These are phyloP conservation scores for Funneliformis caledonium DNA, from an alignment of 371 early-diverging fungal genomes.

Conservation along the genomic window DNA sequence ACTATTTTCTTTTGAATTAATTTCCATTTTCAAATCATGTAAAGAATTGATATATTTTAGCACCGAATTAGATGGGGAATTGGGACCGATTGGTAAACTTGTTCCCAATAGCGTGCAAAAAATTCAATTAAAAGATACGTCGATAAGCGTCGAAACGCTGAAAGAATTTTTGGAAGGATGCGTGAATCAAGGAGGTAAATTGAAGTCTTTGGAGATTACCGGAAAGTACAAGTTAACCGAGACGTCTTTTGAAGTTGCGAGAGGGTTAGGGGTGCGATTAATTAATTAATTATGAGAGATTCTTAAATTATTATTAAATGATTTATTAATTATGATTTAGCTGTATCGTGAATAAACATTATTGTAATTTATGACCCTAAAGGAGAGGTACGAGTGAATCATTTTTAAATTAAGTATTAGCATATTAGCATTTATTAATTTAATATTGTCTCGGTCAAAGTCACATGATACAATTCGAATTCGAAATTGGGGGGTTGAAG, in stretches of 20 bases:
- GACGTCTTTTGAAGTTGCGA: neutral
- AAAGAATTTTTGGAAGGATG: neutral
- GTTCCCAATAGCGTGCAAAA: neutral
- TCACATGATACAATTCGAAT: too few species aligned
- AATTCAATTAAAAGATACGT: neutral
- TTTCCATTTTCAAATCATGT: neutral
- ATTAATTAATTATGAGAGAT: neutral
- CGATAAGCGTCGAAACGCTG: neutral
- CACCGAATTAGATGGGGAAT: neutral
- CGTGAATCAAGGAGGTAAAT: neutral
- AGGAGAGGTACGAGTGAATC: too few species aligned
- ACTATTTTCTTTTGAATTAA: neutral
- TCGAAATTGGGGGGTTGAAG: too few species aligned
- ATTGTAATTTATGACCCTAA: too few species aligned
- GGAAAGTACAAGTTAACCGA: neutral
- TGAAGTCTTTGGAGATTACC: neutral
- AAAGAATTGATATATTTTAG: neutral
- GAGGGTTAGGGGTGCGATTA: neutral
- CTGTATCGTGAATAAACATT: too few species aligned
- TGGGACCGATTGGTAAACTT: neutral
- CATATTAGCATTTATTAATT: too few species aligned
- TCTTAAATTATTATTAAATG: too few species aligned
- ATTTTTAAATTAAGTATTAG: too few species aligned
- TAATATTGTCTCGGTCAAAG: too few species aligned
- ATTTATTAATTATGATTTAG: too few species aligned